Evolutionary conservation across 805 yeast genomes (phyloP), one percentile per base, ranked within the genome.

Genomic region (Osmozyma mogii): DNA sequence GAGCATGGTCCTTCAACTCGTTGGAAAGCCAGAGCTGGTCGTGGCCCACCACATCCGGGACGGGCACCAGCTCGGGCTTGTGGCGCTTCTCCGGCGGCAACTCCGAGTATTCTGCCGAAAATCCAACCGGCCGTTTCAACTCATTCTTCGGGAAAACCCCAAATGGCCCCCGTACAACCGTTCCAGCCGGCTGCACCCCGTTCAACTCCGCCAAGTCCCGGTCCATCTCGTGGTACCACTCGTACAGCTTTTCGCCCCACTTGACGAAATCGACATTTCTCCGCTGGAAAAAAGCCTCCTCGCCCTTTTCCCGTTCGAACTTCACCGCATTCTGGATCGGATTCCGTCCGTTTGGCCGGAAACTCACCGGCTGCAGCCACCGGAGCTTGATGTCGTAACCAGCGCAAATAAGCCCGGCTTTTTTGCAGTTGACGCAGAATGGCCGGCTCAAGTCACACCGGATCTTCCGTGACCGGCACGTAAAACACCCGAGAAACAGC

Each of bases 401-500:
- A 17, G 79, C 84, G 47, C 96, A 87, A 3, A 62, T 58, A 16
- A 82, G 50, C 0, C 79, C 76, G 1, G 84, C 68, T 44, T 75
- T 77, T 23, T 61, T 61, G 52, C 96, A 87, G 34, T 82, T 67
- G n/a, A 54, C 49, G 54, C 96, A 87, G 9, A 57, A 49, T 0
- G 96, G 96, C 39, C 67, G 69, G 10, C 65, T 60, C 32, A 81
- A 59, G 49, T 84, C 95, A 53, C 96, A 87, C 34, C 82, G 76
- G 27, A 85, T 78, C 52, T 84, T 82, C 25, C 95, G 55, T 10
- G 78, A 61, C 25, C 95, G 66, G 46, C 96, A 85, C 0, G 95
- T 83, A 63, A 84, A 84, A 49, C 96, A 87, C 1, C 95, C 96
- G 0, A 83, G 76, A 47, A 84, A 85, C 0, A 92, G 77, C 49